These are phyloP conservation scores for Chaetomium tenue DNA, from an alignment of 495 filamentous ascomycete species.

Conservation along the genomic window DNA sequence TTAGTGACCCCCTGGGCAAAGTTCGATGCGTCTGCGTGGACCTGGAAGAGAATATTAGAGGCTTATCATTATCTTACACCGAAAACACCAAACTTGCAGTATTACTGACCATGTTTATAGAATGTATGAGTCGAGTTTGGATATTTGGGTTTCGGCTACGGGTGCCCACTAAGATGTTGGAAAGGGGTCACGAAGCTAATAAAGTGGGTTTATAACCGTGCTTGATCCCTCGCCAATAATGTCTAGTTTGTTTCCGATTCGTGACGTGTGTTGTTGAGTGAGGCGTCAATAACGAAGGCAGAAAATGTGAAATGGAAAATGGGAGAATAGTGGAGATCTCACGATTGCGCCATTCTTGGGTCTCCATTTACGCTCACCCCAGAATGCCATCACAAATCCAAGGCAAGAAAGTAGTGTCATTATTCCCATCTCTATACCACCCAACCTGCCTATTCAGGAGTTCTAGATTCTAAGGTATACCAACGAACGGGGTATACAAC, in stretches of 20 bases:
- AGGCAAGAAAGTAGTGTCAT: background rate
- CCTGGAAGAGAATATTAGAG: conserved; percentile 46
- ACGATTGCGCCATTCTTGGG: conserved; percentile 15
- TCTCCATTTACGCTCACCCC: background rate
- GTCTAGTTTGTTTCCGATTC: too few relatives aligned
- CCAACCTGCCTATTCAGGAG: background rate
- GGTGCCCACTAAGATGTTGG: background rate
- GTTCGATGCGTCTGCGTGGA: conserved; percentile 82
- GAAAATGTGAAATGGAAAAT: background rate
- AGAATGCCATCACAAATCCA: background rate
- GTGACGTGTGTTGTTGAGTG: too few relatives aligned
- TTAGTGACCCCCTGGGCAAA: conserved; percentile 67
- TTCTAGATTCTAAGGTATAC: background rate
- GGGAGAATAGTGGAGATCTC: background rate
- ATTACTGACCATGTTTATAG: background rate
- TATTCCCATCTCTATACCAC: background rate
- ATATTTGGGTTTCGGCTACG: background rate
- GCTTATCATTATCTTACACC: background rate
- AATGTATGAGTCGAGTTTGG: background rate
- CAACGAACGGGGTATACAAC: conserved; percentile 12
- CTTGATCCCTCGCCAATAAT: too few relatives aligned
- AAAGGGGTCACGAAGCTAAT: background rate
- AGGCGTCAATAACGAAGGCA: background rate
- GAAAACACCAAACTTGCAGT: background rate
- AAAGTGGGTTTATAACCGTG: too few relatives aligned